These are phyloP conservation scores for Dacryopinax spathularia DNA, from an alignment of 768 basidiomycete genomes.

Conservation along the genomic window DNA sequence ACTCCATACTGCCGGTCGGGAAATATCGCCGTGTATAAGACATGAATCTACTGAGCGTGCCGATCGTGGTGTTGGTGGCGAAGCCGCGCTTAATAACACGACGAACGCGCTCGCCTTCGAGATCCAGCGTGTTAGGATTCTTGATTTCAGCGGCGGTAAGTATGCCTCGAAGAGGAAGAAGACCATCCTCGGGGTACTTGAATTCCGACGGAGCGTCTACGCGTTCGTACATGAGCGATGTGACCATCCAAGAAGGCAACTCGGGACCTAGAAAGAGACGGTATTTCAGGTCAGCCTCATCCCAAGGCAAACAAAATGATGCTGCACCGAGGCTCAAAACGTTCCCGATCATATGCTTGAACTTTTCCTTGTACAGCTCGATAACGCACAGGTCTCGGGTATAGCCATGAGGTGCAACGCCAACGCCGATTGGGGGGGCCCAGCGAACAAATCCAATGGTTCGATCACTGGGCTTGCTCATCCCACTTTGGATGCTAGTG, in stretches of 20 bases:
- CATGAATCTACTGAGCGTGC: constrained; percentile 16
- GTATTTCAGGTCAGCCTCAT: background rate
- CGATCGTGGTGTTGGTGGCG: constrained; percentile 19
- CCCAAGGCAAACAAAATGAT: background rate
- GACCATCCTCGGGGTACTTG: constrained; percentile 19
- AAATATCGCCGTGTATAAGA: constrained; percentile 16
- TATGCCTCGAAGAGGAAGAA: constrained; percentile 16
- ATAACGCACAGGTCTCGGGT: background rate
- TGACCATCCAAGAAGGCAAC: background rate
- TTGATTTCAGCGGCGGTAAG: constrained; percentile 16
- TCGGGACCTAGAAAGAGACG: background rate
- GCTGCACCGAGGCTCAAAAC: background rate
- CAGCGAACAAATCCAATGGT: background rate
- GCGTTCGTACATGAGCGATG: background rate
- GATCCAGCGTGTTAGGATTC: constrained; percentile 16
- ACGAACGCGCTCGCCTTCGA: constrained; percentile 16
- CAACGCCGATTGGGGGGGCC: background rate
- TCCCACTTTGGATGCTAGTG: background rate
- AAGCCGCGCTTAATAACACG: constrained; percentile 19
- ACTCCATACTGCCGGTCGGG: constrained; percentile 10
- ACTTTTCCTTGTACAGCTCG: background rate
- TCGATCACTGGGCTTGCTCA: background rate
- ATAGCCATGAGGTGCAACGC: background rate
- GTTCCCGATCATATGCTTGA: background rate
- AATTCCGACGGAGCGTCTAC: constrained; percentile 15